phyloP scores from a whole-genome alignment of 176 grass and related monocot species.

The Cenchrus americanus region DNA sequence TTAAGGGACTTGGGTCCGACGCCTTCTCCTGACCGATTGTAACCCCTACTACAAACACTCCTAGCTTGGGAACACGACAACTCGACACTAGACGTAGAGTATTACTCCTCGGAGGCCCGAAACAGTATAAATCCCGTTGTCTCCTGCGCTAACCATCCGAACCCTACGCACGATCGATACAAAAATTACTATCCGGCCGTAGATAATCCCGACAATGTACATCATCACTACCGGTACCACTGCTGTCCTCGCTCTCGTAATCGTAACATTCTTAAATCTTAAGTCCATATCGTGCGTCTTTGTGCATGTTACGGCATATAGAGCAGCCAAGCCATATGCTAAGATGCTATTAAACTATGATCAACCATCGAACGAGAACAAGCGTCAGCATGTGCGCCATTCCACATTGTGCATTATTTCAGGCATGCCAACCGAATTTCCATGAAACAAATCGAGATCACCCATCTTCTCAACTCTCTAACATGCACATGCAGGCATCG shows the following conservation, averaged over 20 bases:
- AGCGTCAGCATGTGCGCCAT: constrained; percentile 6
- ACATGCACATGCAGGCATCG: not conserved
- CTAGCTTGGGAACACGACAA: too few relatives aligned
- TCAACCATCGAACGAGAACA: constrained; percentile 31
- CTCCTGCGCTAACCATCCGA: too few relatives aligned
- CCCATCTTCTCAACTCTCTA: not conserved
- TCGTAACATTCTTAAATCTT: constrained; percentile 19
- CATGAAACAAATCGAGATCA: not conserved
- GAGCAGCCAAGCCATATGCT: not conserved
- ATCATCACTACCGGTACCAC: too few relatives aligned
- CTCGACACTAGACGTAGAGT: too few relatives aligned
- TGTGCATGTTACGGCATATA: constrained; percentile 3
- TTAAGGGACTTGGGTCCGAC: too few relatives aligned
- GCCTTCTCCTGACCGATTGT: too few relatives aligned
- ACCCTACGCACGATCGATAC: too few relatives aligned
- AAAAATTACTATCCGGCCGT: too few relatives aligned
- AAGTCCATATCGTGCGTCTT: not conserved
- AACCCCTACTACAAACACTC: too few relatives aligned
- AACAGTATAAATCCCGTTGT: too few relatives aligned
- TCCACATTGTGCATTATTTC: not conserved
- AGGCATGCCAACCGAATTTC: not conserved
- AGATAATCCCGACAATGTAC: too few relatives aligned
- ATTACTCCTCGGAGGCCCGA: too few relatives aligned
- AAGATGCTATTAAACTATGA: constrained; percentile 20
- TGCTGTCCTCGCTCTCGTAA: not conserved